Evolutionary conservation across 306 rosid genomes (phyloP), one percentile per base, ranked within the genome.

Genomic region (Medicago truncatula): DNA sequence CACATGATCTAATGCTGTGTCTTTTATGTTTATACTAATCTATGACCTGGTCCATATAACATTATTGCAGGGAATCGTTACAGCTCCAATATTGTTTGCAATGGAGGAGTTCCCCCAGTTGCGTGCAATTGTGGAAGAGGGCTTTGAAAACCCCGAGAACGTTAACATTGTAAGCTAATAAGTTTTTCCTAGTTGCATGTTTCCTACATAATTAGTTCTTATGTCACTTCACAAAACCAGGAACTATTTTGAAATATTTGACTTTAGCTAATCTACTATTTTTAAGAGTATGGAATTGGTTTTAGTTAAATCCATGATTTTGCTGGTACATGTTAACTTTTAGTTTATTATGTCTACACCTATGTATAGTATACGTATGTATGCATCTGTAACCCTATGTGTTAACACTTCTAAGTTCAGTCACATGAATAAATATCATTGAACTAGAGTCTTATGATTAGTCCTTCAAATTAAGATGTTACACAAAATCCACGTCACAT

Each of bases 31-130:
- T 65, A 53, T 9, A 20, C 78, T 64, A 43, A 43, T 53, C 13
- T 38, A 1, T 65, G 69, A 66, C 56, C 47, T 63, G 40, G 43
- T 60, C 64, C 74, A 44, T 59, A 75, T 38, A 72, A 54, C 64
- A 14, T 14, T 79, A 13, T 83, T 88, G 78, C 79, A 95, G 99
- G 99, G 99, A 78, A 89, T 95, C 53, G 71, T 92, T 43, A 95
- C 99, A 2, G 99, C 97, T 81, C 99, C 99, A 3, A 75, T 92
- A 67, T 86, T 95, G 82, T 95, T 90, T 85, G 97, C 99, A 18
- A 88, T 90, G 92, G 99, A 95, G 86, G 99, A 95, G 82, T 90
- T 90, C 79, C 97, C 97, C 56, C 86, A 95, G 80, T 68, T 95
- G 91, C 93, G 84, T n/a, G 57, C 72, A 13, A 80, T 92, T 23